Evolutionary conservation across 2,329 filamentous ascomycete species (phyloP), one percentile per base, ranked within the genome.

Genomic region (Alternaria alternata): DNA sequence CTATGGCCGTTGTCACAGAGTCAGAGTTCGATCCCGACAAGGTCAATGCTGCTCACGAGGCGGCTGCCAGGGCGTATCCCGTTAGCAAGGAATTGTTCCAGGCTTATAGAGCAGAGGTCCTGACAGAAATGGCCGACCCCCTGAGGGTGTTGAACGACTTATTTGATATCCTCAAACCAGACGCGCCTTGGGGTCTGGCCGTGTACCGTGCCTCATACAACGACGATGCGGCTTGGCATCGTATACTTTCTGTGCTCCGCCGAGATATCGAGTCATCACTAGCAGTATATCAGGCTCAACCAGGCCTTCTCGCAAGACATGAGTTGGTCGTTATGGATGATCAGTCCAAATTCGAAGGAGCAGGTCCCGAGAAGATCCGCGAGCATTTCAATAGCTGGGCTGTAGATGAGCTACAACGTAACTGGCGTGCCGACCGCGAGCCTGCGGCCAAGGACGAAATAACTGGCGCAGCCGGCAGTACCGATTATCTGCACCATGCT

Each of bases 131-230:
- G 36, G 48, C 34, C 22, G 38, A 36, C 8, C 39, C 39, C 14
- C 28, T 44, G 51, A 41, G 39, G 39, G 51, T 44, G 39, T 53
- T 53, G 18, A 12, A 7, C 18, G 8, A 36, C 11, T 11, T 41
- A 12, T 41, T 6, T 18, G 3, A 9, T 14, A 24, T 18, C 34
- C 51, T 53, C 39, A 36, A 53, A 44, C 51, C 51, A 12, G 30
- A 53, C 20, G 51, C 41, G 30, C 30, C 51, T 53, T 53, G 41
- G 51, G 51, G 51, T 53, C 30, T 53, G 28, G 41, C 26, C 14
- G 30, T 53, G 51, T 53, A 53, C 41, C 41, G 51, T 53, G 51
- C 34, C 39, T 53, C 20, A 16, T 53, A 53, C 51, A 44, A 32
- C 30, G 39, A 53, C 51, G 39, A 53, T 44, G 39, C 39, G 51